Percentiles rank a stretch among this genome's conserved stretches.
phyloP scores from a whole-genome alignment of 768 basidiomycete genomes.

The Phaeolepiota aurea region DNA sequence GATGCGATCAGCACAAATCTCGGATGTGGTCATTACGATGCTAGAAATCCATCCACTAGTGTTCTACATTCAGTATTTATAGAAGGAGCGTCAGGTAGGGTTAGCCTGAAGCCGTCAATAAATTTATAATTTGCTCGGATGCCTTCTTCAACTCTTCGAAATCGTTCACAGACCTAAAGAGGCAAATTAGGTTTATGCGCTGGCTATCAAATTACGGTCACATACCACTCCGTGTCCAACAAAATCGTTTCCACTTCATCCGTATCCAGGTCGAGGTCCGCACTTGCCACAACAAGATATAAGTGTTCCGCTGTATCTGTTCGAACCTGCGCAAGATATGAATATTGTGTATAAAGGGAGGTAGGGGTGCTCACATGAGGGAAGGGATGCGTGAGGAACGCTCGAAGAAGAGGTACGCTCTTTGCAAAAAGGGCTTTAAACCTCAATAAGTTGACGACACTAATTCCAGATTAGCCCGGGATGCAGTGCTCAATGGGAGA shows the following conservation, averaged over 20 bases:
- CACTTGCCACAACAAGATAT: slow-evolving; percentile 68
- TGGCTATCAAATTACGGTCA: slow-evolving; percentile 3
- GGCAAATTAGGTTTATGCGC: slow-evolving; percentile 2
- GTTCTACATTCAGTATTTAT: too few species aligned
- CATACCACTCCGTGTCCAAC: slow-evolving; percentile 79
- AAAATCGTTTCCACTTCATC: slow-evolving; percentile 62
- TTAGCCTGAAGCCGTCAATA: slow-evolving; percentile 15
- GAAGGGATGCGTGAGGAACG: slow-evolving; percentile 73
- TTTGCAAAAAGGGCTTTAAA: slow-evolving; percentile 36
- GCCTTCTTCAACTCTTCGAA: slow-evolving; percentile 26
- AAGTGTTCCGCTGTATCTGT: slow-evolving; percentile 76
- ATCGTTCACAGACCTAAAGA: slow-evolving; percentile 41
- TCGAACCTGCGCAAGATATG: slow-evolving; percentile 47
- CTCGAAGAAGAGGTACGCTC: slow-evolving; percentile 34
- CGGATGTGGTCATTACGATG: not conserved
- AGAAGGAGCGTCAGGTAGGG: too few species aligned
- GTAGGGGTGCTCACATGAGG: slow-evolving; percentile 55
- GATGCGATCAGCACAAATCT: not conserved
- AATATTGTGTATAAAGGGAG: slow-evolving; percentile 6
- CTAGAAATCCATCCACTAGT: too few species aligned
- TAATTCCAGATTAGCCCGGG: slow-evolving; percentile 21
- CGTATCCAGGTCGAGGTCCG: slow-evolving; percentile 56
- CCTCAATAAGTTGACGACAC: slow-evolving; percentile 57
- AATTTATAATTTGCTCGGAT: slow-evolving; percentile 29
- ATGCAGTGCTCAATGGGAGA: slow-evolving; percentile 2